Conservation (phyloP, 148 eudicot genomes). For the Tetragonia tetragonoides region DNA sequence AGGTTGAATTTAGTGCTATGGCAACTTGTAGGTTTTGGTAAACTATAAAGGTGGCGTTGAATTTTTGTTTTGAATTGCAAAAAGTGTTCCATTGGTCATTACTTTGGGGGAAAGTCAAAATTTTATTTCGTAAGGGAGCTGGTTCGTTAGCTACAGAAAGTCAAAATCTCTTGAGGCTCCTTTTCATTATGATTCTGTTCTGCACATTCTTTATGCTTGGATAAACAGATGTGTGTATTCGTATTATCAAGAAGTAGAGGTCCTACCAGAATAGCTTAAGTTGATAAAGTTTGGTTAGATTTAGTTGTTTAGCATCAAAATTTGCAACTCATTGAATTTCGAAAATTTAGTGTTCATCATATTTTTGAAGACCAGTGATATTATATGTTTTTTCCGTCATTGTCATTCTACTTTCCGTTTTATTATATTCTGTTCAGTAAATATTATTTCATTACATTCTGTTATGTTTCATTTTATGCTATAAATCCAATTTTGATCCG, state of each 20-base stretch:
- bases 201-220: slow-evolving; percentile 5
- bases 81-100: slow-evolving; percentile 4
- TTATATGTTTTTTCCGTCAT: too few relatives aligned
- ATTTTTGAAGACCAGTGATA: too few relatives aligned
- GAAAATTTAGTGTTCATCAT: too few relatives aligned
- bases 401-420: too few relatives aligned
- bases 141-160: slow-evolving; percentile 20
- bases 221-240: slow-evolving; percentile 17
- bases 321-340: too few relatives aligned
- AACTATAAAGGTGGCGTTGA: slow-evolving; percentile 3
- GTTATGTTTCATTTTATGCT: too few relatives aligned
- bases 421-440: too few relatives aligned
- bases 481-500: too few relatives aligned
- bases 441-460: too few relatives aligned
- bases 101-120: slow-evolving; percentile 27
- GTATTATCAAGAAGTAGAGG: slow-evolving; percentile 13
- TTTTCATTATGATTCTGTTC: slow-evolving; percentile 21
- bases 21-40: background rate
- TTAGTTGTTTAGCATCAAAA: too few relatives aligned
- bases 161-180: slow-evolving; percentile 27
- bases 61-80: background rate
- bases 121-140: slow-evolving; percentile 4
- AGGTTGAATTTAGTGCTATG: background rate
- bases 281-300: too few relatives aligned
- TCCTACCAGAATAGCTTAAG: background rate